Evolutionary conservation across 768 basidiomycete species (phyloP), one percentile per base, ranked within the genome.

Genomic region (Ephemerocybe angulata): DNA sequence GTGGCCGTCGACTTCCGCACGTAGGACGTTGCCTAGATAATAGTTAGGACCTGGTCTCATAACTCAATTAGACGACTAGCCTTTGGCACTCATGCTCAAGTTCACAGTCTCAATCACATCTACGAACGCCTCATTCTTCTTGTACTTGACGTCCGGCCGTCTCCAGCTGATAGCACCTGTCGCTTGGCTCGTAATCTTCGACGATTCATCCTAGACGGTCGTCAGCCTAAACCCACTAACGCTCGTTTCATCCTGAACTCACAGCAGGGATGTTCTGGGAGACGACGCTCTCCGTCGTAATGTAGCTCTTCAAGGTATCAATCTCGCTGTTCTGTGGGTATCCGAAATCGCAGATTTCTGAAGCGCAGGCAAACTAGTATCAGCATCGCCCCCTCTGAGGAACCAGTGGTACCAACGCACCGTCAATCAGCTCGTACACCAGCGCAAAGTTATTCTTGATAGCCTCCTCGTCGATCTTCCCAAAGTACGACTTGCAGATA

Each of bases 61-160:
- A 38, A 35, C 30, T 50, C 5, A 30, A 43, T 13, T 60, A 4
- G 15, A 65, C 77, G 46, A 6, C 48, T 33, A 57, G 89, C 94
- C 95, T 76, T 96, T 98, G 2, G 94, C 90, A 67, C 93, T 96
- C 95, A 98, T 97, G 62, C 92, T 87, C 52, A 98, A 69, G 65
- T 99, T 98, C 58, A 99, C 91, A 2, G 82, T 91, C 75, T 99
- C 97, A 41, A 99, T 90, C 8, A 99, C 97, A 66, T 99, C 97
- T n/a, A 99, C 96, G 62, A 98, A 99, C 0, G 97, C 97, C 66
- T 99, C 97, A 61, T 99, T 99, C 81, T 98, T 99, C 77, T 97
- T 90, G 72, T 99, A 98, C 70, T 95, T 96, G 64, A 98, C 95
- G 65, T 98, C 97, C 15, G 84, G 87, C 54, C 95, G 79, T 38